Evolutionary conservation across 768 basidiomycete species (phyloP).

Genomic region (Trametes coccinea): DNA sequence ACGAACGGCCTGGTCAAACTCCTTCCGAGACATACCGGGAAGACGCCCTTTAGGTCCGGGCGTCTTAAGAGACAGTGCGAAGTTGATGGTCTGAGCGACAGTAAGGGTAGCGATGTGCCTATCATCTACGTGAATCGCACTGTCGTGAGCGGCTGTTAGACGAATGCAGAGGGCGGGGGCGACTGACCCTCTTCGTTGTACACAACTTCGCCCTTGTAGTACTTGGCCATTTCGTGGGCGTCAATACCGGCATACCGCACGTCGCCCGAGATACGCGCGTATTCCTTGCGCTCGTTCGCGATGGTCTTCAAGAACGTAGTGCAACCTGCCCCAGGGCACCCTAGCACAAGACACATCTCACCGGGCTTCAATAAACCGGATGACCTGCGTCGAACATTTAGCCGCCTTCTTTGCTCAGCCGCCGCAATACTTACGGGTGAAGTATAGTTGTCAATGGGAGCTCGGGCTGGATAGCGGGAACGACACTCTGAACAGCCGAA

Average conservation of each 20-base stretch:
- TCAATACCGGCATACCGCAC: slow-evolving; percentile 83
- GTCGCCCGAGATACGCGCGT: slow-evolving; percentile 61
- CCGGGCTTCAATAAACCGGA: slow-evolving; percentile 74
- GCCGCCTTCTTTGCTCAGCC: no score
- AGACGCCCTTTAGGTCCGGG: slow-evolving; percentile 74
- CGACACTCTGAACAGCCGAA: slow-evolving; percentile 40
- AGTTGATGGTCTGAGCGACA: slow-evolving; percentile 73
- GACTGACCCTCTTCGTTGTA: slow-evolving; percentile 71
- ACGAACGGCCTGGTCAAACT: slow-evolving; percentile 57
- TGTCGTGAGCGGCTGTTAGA: slow-evolving; percentile 2
- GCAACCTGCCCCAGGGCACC: slow-evolving; percentile 84
- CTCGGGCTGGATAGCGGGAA: slow-evolving; percentile 37
- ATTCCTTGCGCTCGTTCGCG: slow-evolving; percentile 72
- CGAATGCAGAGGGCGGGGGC: neutral
- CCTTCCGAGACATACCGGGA: slow-evolving; percentile 61
- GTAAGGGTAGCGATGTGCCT: slow-evolving; percentile 82
- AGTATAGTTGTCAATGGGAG: slow-evolving; percentile 53
- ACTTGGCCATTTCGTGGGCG: slow-evolving; percentile 71
- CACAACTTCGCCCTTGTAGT: slow-evolving; percentile 77
- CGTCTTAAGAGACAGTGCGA: slow-evolving; percentile 71
- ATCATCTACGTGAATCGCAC: slow-evolving; percentile 55
- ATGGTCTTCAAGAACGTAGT: slow-evolving; percentile 84
- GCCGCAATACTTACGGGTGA: slow-evolving; percentile 46
- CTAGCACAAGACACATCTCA: slow-evolving; percentile 86
- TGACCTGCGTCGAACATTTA: slow-evolving; percentile 39